A percentile compares a stretch with the other conserved stretches of the same genome.
Evolutionary conservation across 139 green algal genomes (phyloP).

Genomic region (Chlamydomonas sp.): DNA sequence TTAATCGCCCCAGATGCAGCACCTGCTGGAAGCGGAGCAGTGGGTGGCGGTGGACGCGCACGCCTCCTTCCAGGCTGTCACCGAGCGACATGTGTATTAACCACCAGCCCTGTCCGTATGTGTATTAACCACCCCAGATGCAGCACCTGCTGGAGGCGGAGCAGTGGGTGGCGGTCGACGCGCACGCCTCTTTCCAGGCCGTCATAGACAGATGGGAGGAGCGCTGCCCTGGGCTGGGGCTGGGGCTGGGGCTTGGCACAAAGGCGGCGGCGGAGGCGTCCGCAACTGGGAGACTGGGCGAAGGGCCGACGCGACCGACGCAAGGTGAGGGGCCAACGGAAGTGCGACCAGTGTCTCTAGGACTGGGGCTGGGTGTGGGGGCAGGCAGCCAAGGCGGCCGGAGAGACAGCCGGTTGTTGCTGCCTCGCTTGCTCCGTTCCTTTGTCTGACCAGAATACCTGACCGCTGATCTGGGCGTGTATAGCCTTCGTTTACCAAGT

Average conservation of each 20-base stretch:
- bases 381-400: too few relatives aligned
- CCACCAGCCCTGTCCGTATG: too few relatives aligned
- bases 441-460: too few relatives aligned
- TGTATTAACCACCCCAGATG: constrained; percentile 41
- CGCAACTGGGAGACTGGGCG: neutral
- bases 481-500: neutral
- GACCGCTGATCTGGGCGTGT: neutral
- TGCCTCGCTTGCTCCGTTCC: too few relatives aligned
- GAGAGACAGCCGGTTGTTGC: too few relatives aligned
- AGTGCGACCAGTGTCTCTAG: neutral
- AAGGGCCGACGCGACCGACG: neutral
- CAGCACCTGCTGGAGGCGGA: constrained; percentile 71
- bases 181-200: constrained; percentile 66
- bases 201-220: constrained; percentile 57
- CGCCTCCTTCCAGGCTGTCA: neutral
- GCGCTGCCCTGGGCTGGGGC: neutral
- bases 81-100: too few relatives aligned
- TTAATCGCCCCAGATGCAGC: constrained; percentile 51
- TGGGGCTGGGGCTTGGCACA: too few relatives aligned
- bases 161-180: constrained; percentile 71
- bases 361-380: too few relatives aligned
- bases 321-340: neutral
- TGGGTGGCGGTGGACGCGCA: too few relatives aligned
- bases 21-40: constrained; percentile 42
- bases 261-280: neutral